Base-by-base conservation (phyloP, 2,329 filamentous ascomycete genomes). In the Talaromyces albobiverticillius region DNA sequence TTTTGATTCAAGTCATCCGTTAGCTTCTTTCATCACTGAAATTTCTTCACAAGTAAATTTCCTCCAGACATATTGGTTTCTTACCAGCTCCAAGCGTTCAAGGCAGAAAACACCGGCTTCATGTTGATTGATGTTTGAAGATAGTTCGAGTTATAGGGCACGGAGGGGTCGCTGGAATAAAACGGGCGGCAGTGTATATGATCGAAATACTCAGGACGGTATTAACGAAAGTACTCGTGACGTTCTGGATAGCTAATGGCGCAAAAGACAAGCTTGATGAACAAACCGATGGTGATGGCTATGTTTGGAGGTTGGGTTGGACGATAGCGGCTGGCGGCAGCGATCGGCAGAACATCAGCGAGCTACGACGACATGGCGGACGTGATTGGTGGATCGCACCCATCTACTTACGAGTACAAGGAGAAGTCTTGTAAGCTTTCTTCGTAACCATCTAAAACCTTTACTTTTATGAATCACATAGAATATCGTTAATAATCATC, bases 21-120 rank as follows among this genome's bases (percentile, higher is more conserved):
- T 40, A 40, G 36, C 36, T 38, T 61, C 34, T 23, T 22, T 14
- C 38, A 23, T 20, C 11, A 34, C n/a, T n/a, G n/a, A n/a, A n/a
- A n/a, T n/a, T n/a, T n/a, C n/a, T n/a, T n/a, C n/a, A n/a, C n/a
- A n/a, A n/a, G n/a, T n/a, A n/a, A n/a, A n/a, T n/a, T n/a, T n/a
- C n/a, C n/a, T n/a, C n/a, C n/a, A n/a, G n/a, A n/a, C n/a, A n/a
- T n/a, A n/a, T n/a, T n/a, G n/a, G n/a, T 9, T 20, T 6, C 45
- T 51, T 51, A 55, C 53, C 53, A 55, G 25, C 53, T 55, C 53
- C 53, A 55, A 34, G 53, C 53, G 41, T 51, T 55, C 46, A 51
- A 43, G 86, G 86, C 29, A 74, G 74, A 54, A 50, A 55, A 51
- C 32, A 51, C 36, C 14, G 53, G 53, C 42, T 55, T 55, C 53